Conservation (phyloP, 371 early-diverging fungal species). For the Gilbertella persicaria region DNA sequence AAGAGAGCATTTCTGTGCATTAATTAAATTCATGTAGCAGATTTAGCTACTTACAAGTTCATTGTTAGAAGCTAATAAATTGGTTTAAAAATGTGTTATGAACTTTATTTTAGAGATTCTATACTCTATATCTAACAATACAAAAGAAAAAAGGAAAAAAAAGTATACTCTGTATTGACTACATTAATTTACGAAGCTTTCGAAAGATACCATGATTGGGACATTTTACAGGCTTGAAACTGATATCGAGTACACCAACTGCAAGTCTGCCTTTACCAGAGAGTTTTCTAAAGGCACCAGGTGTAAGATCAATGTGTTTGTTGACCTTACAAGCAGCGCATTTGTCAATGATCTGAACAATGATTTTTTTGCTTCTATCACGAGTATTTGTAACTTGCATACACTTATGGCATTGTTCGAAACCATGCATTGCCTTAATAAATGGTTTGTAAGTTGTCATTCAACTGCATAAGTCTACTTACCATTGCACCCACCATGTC, state of each 20-base stretch:
- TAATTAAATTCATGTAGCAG: too few relatives aligned
- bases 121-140: too few relatives aligned
- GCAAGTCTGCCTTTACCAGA: constrained; percentile 17
- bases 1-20: too few relatives aligned
- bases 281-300: constrained; percentile 29
- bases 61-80: too few relatives aligned
- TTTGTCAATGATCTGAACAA: constrained; percentile 33
- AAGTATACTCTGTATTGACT: too few relatives aligned
- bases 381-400: constrained; percentile 34
- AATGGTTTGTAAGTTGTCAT: background rate
- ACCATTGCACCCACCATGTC: constrained; percentile 43
- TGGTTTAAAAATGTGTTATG: too few relatives aligned
- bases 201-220: constrained; percentile 9
- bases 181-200: constrained; percentile 2
- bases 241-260: constrained; percentile 35
- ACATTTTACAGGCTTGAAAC: constrained; percentile 25
- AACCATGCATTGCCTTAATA: constrained; percentile 28
- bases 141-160: too few relatives aligned
- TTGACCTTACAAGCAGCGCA: constrained; percentile 34
- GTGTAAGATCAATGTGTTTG: constrained; percentile 36
- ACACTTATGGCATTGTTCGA: constrained; percentile 37
- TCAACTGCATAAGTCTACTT: background rate
- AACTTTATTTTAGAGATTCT: too few relatives aligned
- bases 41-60: too few relatives aligned
- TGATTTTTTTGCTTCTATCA: constrained; percentile 9